Percentiles rank a stretch among this genome's conserved stretches.
Evolutionary conservation across 257 asterid genomes (phyloP).

Genomic region (Nicotiana otophora): DNA sequence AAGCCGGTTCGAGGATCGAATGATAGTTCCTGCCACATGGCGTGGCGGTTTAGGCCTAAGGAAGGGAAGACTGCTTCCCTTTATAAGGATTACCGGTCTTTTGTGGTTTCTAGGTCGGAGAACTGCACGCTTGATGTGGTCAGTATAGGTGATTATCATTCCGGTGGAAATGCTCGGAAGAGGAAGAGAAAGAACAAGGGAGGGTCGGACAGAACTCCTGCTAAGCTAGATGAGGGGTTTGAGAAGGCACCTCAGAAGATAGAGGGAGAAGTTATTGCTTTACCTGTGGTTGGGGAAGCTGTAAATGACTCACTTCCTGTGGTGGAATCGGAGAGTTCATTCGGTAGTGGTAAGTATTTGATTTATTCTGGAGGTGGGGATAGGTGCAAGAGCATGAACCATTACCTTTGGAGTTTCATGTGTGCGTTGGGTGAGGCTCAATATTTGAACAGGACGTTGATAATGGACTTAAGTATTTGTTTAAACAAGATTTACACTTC

Average conservation of each 20-base stretch:
- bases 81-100: constrained; percentile 69
- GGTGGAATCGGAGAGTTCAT: constrained; percentile 56
- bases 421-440: constrained; percentile 91
- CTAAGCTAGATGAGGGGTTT: constrained; percentile 45
- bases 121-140: constrained; percentile 64
- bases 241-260: constrained; percentile 49
- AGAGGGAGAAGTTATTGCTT: constrained; percentile 34
- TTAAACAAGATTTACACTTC: constrained; percentile 63
- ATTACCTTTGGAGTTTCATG: constrained; percentile 72
- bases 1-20: constrained; percentile 67
- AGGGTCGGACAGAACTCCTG: constrained; percentile 11
- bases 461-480: constrained; percentile 72
- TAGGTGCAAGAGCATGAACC: constrained; percentile 78
- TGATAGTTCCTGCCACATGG: constrained; percentile 77
- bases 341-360: constrained; percentile 59
- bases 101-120: constrained; percentile 39
- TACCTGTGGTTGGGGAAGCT: constrained; percentile 58
- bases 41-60: constrained; percentile 83
- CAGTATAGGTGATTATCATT: constrained; percentile 72
- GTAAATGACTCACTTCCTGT: constrained; percentile 49
- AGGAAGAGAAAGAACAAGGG: constrained; percentile 37
- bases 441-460: constrained; percentile 80
- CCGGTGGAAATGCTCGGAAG: constrained; percentile 85
- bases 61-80: constrained; percentile 55
- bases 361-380: constrained; percentile 76